Conservation (phyloP, 2,329 filamentous ascomycete species). For the Sclerotinia spermophila region DNA sequence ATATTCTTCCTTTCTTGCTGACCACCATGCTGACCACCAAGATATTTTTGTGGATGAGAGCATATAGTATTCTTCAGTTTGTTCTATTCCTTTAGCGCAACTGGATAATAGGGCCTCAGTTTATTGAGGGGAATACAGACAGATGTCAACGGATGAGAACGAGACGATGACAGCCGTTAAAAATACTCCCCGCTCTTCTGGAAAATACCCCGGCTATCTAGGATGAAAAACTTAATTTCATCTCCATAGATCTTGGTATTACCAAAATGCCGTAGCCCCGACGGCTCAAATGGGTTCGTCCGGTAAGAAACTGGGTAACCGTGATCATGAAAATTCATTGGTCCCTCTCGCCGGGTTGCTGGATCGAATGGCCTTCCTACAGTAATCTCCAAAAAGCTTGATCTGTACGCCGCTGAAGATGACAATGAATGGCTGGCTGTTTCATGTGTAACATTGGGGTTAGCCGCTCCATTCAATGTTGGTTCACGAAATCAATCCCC, state of each 20-base stretch:
- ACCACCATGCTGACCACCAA: not conserved
- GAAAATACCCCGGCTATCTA: not conserved
- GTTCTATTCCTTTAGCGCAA: not conserved
- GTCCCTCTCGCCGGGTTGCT: slow-evolving; percentile 19
- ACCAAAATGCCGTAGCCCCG: slow-evolving; percentile 2
- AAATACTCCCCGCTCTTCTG: not conserved
- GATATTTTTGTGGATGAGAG: not conserved
- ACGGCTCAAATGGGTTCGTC: not conserved
- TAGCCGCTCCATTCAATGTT: slow-evolving; percentile 3
- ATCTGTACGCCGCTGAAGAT: slow-evolving; percentile 11
- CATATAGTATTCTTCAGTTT: not conserved
- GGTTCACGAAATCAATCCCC: not conserved
- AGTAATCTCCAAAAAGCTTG: slow-evolving; percentile 11
- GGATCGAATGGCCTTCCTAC: slow-evolving; percentile 14
- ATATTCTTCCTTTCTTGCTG: not conserved
- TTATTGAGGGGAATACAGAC: not conserved
- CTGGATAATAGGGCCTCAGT: not conserved
- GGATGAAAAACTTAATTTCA: slow-evolving; percentile 1
- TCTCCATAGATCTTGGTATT: slow-evolving; percentile 6
- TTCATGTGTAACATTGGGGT: slow-evolving; percentile 1
- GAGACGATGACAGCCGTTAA: slow-evolving; percentile 1
- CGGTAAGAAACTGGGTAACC: not conserved
- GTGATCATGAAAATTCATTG: slow-evolving; percentile 4
- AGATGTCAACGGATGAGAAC: not conserved
- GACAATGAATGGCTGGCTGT: slow-evolving; percentile 9